Base-by-base conservation (phyloP, 495 filamentous ascomycete genomes). In the Penicillium canescens region DNA sequence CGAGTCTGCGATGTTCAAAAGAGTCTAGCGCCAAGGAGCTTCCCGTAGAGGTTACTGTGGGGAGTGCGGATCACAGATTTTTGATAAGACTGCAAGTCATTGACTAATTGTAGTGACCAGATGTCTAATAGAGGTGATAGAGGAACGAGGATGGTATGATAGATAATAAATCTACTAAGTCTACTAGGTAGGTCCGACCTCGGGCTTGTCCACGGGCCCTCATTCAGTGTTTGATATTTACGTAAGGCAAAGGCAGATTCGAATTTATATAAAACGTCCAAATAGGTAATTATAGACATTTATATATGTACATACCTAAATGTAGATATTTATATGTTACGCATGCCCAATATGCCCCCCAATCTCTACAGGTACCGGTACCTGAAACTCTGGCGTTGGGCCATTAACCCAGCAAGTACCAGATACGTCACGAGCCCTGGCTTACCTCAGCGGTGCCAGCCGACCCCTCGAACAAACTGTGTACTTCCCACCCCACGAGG, bases 401-500 rank as follows among this genome's bases (percentile, higher is more conserved):
- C 6, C 33, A 34, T 36, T 28, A n/a, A 16, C 38, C 20, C 2
- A 28, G 20, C 26, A 51, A 51, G 49, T 51, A 51, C 31, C 49
- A 42, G 20, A 34, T 51, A 51, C 49, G 49, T 51, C 51, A 48
- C 46, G 42, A 51, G 46, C 55, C 55, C 50, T 64, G 56, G 59
- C 57, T 59, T 63, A 61, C 57, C 56, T 66, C 63, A 66, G 54
- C 63, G 21, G n/a, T n/a, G 20, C 46, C 63, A 64, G 53, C 52
- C 50, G 52, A 58, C 57, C 62, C 55, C 63, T 61, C 60, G 59
- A 63, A 49, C 38, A 51, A 51, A 51, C 49, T 50, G 47, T 18
- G 46, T 42, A 50, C 39, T 21, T 45, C 44, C 55, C 59, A 63
- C 72, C 68, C 72, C 72, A 75, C 72, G 70, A 69, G 67, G 66